A percentile compares a stretch with the other conserved stretches of the same genome.
Conservation (phyloP, 306 rosid genomes). For the Biancaea sappan region DNA sequence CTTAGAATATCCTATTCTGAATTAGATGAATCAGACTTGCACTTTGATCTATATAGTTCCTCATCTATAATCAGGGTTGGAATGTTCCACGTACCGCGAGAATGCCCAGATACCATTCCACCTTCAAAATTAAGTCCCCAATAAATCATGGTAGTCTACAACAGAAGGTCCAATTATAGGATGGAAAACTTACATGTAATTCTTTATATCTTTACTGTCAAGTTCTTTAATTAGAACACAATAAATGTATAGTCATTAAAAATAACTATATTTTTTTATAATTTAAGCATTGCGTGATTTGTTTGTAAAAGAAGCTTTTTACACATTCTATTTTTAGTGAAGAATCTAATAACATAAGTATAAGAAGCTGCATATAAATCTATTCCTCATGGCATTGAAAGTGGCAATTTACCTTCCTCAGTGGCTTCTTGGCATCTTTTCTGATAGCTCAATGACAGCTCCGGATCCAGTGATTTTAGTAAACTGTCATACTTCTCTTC, state of each 20-base stretch:
- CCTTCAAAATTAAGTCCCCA: slow-evolving; percentile 47
- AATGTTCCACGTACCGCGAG: slow-evolving; percentile 81
- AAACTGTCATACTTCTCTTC: slow-evolving; percentile 69
- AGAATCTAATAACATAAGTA: too few relatives aligned
- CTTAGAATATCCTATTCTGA: neutral
- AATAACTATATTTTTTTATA: too few relatives aligned
- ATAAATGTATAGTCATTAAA: too few relatives aligned
- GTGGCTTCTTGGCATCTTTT: slow-evolving; percentile 93
- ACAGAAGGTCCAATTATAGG: slow-evolving; percentile 7
- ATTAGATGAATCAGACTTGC: slow-evolving; percentile 31
- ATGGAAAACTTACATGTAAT: too few relatives aligned
- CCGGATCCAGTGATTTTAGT: slow-evolving; percentile 67
- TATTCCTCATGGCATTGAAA: slow-evolving; percentile 11
- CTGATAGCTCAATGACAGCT: slow-evolving; percentile 62
- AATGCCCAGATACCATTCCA: slow-evolving; percentile 69
- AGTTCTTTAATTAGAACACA: too few relatives aligned
- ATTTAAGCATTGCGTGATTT: too few relatives aligned
- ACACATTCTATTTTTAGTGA: too few relatives aligned
- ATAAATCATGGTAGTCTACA: neutral
- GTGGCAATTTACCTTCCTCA: slow-evolving; percentile 65
- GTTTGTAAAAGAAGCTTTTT: too few relatives aligned
- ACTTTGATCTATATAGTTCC: slow-evolving; percentile 61
- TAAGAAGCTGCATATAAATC: too few relatives aligned
- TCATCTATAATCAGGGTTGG: slow-evolving; percentile 78
- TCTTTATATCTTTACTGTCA: too few relatives aligned